Evolutionary conservation across 306 rosid genomes (phyloP).

Genomic region (Cucurbita pepo): DNA sequence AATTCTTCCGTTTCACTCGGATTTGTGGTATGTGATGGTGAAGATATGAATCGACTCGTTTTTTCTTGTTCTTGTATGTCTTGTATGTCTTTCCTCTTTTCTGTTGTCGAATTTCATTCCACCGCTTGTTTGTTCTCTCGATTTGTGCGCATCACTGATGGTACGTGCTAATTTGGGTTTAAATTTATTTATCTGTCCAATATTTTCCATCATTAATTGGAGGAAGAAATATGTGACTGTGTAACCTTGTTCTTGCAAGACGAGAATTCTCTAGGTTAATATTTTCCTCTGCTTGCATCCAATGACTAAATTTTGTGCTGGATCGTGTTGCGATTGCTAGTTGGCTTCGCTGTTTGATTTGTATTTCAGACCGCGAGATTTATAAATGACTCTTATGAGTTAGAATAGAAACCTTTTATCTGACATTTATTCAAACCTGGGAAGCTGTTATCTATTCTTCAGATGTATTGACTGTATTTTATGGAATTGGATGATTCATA

Average conservation of each 20-base stretch:
- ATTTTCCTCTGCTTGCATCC: neutral
- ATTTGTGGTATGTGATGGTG: neutral
- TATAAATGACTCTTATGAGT: neutral
- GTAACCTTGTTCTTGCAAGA: neutral
- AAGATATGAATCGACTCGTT: neutral
- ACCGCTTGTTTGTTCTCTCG: neutral
- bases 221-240: neutral
- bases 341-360: neutral
- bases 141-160: neutral
- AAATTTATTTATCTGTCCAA: neutral
- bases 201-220: neutral
- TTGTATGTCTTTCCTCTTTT: neutral
- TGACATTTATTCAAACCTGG: neutral
- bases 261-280: neutral
- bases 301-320: neutral
- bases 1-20: neutral
- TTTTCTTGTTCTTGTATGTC: neutral
- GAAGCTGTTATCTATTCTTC: neutral
- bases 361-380: neutral
- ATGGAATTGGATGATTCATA: neutral
- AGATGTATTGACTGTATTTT: neutral
- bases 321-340: neutral
- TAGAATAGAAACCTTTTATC: neutral
- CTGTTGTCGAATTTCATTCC: neutral
- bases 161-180: neutral